Conservation (phyloP, 306 rosid genomes). For the Glycine latifolia region DNA sequence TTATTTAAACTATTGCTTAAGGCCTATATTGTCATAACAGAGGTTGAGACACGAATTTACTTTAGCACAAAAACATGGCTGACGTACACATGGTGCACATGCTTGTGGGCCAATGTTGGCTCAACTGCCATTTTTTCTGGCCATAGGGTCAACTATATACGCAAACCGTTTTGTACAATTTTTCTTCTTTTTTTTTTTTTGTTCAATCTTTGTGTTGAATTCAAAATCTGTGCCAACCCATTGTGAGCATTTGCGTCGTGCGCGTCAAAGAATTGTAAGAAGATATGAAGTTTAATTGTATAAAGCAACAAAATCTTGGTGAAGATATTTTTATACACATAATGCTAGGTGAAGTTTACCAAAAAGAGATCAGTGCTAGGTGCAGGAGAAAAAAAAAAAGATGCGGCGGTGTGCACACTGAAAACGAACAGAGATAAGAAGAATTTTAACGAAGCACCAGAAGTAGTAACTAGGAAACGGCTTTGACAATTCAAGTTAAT, state of each 20-base stretch:
- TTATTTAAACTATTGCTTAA: background rate
- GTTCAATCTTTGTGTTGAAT: background rate
- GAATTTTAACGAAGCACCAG: slow-evolving; percentile 24
- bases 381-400: too few relatives aligned
- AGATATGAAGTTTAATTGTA: background rate
- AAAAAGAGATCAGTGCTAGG: background rate
- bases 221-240: slow-evolving; percentile 37
- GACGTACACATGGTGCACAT: slow-evolving; percentile 52
- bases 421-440: background rate
- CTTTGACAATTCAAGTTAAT: slow-evolving; percentile 14
- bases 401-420: background rate
- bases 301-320: slow-evolving; percentile 1
- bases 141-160: slow-evolving; percentile 34
- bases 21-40: background rate
- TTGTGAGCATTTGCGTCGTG: slow-evolving; percentile 22
- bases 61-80: slow-evolving; percentile 29
- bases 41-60: slow-evolving; percentile 31
- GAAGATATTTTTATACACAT: too few relatives aligned
- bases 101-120: slow-evolving; percentile 46
- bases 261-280: slow-evolving; percentile 6
- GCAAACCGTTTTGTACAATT: background rate
- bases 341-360: slow-evolving; percentile 5
- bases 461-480: slow-evolving; percentile 39
- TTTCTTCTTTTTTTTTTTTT: background rate
- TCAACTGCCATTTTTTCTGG: slow-evolving; percentile 32